Evolutionary conservation across 1,139 yeast species (phyloP).

Genomic region (Hyphopichia buzzinii): DNA sequence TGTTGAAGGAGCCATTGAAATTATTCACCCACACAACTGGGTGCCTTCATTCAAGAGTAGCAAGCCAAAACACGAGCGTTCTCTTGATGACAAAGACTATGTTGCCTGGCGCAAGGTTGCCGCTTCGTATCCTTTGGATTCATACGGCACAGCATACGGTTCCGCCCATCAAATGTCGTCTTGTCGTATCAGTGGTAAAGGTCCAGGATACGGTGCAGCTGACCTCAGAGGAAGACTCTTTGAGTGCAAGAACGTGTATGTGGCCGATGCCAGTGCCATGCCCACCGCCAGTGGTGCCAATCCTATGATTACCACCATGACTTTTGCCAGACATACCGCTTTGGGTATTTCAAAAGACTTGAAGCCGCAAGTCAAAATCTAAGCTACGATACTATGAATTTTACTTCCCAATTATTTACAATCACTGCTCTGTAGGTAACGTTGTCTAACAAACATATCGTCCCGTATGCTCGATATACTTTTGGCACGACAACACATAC

Average conservation of each 20-base stretch:
- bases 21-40: constrained; percentile 37
- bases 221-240: constrained; percentile 49
- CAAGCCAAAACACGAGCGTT: constrained; percentile 42
- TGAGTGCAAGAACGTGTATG: constrained; percentile 53
- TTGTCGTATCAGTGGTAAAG: constrained; percentile 54
- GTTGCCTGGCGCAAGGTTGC: constrained; percentile 41
- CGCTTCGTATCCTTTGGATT: constrained; percentile 24
- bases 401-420: too few relatives aligned
- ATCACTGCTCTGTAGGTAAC: too few relatives aligned
- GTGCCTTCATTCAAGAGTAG: constrained; percentile 38
- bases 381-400: background rate
- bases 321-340: constrained; percentile 39
- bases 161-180: constrained; percentile 64
- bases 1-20: constrained; percentile 50
- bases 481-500: too few relatives aligned
- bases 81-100: constrained; percentile 44
- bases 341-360: constrained; percentile 36
- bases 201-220: constrained; percentile 49
- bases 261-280: constrained; percentile 57
- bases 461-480: too few relatives aligned
- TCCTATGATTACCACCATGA: constrained; percentile 49
- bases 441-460: too few relatives aligned
- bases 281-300: constrained; percentile 63
- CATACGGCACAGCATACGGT: constrained; percentile 39
- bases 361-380: constrained; percentile 10